These are phyloP conservation scores for Apophysomyces trapeziformis DNA, from an alignment of 371 early-diverging fungal species.

Conservation along the genomic window DNA sequence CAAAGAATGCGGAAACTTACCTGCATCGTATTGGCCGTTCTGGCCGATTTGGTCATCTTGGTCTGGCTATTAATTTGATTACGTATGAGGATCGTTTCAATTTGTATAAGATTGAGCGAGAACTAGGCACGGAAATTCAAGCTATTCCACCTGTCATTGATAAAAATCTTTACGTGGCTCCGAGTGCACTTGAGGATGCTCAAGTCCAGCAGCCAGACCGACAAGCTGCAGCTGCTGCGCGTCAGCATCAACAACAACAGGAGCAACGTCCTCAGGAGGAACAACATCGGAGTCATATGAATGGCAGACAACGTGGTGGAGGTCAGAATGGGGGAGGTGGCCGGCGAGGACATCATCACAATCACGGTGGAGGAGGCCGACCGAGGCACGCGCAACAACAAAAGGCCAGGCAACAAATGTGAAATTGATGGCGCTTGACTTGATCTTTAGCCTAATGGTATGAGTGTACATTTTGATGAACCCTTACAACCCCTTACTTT, in stretches of 20 bases:
- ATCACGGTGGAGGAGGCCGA: slow-evolving; percentile 12
- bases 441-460: too few relatives aligned
- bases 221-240: slow-evolving; percentile 51
- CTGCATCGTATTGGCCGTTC: slow-evolving; percentile 97
- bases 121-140: slow-evolving; percentile 94
- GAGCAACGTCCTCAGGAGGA: slow-evolving; percentile 4
- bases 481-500: too few relatives aligned
- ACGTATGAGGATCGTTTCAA: slow-evolving; percentile 96
- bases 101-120: slow-evolving; percentile 95
- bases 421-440: background rate
- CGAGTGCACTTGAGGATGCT: slow-evolving; percentile 59
- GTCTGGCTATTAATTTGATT: slow-evolving; percentile 96
- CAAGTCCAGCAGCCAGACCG: slow-evolving; percentile 49
- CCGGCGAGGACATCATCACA: slow-evolving; percentile 33
- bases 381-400: slow-evolving; percentile 10
- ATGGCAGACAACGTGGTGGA: slow-evolving; percentile 14
- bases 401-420: background rate
- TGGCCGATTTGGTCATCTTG: slow-evolving; percentile 97
- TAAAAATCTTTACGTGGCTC: slow-evolving; percentile 84
- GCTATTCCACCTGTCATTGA: slow-evolving; percentile 95
- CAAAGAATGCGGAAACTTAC: slow-evolving; percentile 98
- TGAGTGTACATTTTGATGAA: too few relatives aligned
- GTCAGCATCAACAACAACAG: slow-evolving; percentile 51
- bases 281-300: slow-evolving; percentile 7
- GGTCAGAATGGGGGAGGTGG: slow-evolving; percentile 36